These are phyloP conservation scores for Eutypa lata DNA, from an alignment of 2,329 filamentous ascomycete genomes.

Conservation along the genomic window DNA sequence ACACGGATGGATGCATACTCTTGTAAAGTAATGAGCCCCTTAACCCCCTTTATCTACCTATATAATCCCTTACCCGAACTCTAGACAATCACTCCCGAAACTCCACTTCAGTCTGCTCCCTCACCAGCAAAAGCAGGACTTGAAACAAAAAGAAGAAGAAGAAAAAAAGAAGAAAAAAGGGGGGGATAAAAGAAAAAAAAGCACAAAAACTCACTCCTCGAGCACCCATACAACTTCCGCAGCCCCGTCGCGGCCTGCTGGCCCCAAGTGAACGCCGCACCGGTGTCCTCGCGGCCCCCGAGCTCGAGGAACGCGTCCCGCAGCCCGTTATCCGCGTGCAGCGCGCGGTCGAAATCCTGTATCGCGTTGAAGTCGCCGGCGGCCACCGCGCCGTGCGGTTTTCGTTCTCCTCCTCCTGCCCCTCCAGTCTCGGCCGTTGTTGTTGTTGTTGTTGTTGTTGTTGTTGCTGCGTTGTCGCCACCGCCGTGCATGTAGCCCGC, in stretches of 20 bases:
- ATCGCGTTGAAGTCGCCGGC: slow-evolving; percentile 42
- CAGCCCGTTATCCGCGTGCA: slow-evolving; percentile 44
- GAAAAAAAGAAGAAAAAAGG: no score
- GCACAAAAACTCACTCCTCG: slow-evolving; percentile 30
- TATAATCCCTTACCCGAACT: no score
- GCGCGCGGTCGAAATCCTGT: slow-evolving; percentile 43
- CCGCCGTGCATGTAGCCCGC: slow-evolving; percentile 1
- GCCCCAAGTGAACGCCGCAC: slow-evolving; percentile 53
- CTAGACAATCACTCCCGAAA: no score
- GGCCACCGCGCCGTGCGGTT: neutral
- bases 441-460: neutral
- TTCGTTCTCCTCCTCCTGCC: no score
- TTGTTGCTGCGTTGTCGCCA: neutral
- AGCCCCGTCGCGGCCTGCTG: slow-evolving; percentile 42
- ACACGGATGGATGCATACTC: no score
- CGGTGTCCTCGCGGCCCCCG: slow-evolving; percentile 44
- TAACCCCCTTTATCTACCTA: no score
- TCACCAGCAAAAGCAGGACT: no score
- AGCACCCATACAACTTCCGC: slow-evolving; percentile 41
- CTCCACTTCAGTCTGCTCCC: no score
- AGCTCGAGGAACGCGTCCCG: slow-evolving; percentile 48
- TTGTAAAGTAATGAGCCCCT: no score
- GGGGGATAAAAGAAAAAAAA: neutral
- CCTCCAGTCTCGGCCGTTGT: no score
- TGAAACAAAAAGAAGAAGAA: no score